Evolutionary conservation across 2,329 filamentous ascomycete species (phyloP).

Genomic region (Neocatenulostroma microsporum): DNA sequence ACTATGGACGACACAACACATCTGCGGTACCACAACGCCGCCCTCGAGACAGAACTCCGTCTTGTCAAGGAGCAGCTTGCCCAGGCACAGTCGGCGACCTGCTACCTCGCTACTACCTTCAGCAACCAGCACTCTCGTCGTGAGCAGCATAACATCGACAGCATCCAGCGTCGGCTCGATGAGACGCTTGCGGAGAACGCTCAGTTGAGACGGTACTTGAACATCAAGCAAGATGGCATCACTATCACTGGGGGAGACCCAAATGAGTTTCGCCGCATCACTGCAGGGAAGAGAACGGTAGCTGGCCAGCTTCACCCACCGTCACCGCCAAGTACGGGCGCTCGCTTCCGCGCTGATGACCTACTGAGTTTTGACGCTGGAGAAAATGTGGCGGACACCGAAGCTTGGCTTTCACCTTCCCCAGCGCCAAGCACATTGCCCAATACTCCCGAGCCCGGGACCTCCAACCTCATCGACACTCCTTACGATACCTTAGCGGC

Average conservation of each 20-base stretch:
- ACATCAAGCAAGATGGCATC: neutral
- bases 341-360: neutral
- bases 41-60: conserved; percentile 22
- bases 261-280: neutral
- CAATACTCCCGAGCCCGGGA: no score
- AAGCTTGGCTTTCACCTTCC: no score
- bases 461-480: no score
- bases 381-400: no score
- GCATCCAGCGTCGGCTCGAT: conserved; percentile 8
- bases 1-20: conserved; percentile 8
- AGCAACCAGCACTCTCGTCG: conserved; percentile 6
- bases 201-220: conserved; percentile 1
- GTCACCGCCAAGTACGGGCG: neutral
- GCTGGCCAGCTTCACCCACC: neutral
- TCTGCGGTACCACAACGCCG: conserved; percentile 15
- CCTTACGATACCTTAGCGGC: no score
- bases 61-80: conserved; percentile 17
- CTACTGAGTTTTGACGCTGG: conserved; percentile 9
- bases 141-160: neutral
- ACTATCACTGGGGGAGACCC: neutral
- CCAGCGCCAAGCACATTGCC: no score
- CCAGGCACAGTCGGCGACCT: conserved; percentile 15
- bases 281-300: neutral
- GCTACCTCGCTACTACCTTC: conserved; percentile 14
- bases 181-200: conserved; percentile 6